These are phyloP conservation scores for Linum lewisii DNA, from an alignment of 345 rosid genomes.

Conservation along the genomic window DNA sequence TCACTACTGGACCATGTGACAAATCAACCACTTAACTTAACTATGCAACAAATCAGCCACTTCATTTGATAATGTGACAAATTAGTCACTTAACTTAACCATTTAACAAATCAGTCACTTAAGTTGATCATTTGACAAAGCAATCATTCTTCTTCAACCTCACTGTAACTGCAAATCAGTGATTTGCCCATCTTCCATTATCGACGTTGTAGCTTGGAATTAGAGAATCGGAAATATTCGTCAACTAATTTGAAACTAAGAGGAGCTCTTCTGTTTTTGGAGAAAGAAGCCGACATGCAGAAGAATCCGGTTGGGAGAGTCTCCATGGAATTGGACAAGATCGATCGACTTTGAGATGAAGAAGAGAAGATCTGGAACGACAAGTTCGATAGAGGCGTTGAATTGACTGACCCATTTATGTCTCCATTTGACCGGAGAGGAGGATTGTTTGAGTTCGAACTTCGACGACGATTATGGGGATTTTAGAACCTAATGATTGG, in stretches of 20 bases:
- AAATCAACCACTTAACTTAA: no score
- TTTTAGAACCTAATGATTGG: conserved; percentile 22
- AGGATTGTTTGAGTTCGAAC: conserved; percentile 13
- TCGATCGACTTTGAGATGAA: conserved; percentile 13
- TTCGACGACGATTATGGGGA: conserved; percentile 20
- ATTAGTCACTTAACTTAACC: no score
- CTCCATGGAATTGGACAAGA: conserved; percentile 23
- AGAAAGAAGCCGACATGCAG: conserved; percentile 50
- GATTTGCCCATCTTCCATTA: no score
- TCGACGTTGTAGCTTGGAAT: no score
- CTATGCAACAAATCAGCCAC: no score
- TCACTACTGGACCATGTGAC: no score
- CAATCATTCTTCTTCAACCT: no score
- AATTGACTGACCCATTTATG: conserved; percentile 3
- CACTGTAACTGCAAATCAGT: no score
- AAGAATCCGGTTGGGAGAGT: conserved; percentile 47
- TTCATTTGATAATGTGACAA: no score
- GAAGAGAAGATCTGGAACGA: conserved; percentile 60
- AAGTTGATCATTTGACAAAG: no score
- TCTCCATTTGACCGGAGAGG: conserved; percentile 11
- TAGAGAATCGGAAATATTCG: not conserved
- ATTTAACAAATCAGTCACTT: no score
- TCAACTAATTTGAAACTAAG: conserved; percentile 33
- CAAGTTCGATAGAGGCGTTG: conserved; percentile 26
- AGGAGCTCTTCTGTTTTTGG: conserved; percentile 38